A percentile compares a stretch with the other conserved stretches of the same genome.
Evolutionary conservation across 2,329 filamentous ascomycete genomes (phyloP).

Genomic region (Aspergillus proliferans): DNA sequence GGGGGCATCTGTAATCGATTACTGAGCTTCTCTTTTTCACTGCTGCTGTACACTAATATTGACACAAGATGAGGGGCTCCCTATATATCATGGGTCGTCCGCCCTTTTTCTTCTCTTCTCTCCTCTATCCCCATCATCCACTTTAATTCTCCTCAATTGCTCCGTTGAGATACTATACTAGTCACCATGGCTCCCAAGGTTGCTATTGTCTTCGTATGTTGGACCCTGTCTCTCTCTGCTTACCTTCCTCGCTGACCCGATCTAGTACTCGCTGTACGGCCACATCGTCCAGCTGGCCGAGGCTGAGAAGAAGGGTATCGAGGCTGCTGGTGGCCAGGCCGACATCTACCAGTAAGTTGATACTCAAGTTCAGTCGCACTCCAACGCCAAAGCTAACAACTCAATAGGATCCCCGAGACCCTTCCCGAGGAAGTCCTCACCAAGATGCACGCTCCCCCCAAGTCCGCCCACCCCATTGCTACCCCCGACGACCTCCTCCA

Average conservation of each 20-base stretch:
- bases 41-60: neutral
- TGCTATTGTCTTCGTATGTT: constrained; percentile 78
- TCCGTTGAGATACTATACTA: constrained; percentile 3
- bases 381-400: neutral
- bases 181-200: constrained; percentile 79
- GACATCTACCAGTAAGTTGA: constrained; percentile 69
- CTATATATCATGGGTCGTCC: too few species aligned
- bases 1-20: constrained; percentile 21
- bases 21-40: constrained; percentile 6
- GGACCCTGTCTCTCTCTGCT: constrained; percentile 8
- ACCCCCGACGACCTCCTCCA: constrained; percentile 56
- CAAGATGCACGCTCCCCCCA: constrained; percentile 87
- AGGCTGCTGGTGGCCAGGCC: constrained; percentile 73
- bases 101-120: neutral
- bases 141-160: constrained; percentile 1
- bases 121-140: neutral
- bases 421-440: constrained; percentile 72
- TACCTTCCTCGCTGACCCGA: neutral
- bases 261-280: constrained; percentile 87
- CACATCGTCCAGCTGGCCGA: constrained; percentile 79
- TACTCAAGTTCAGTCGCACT: neutral
- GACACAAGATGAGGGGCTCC: too few species aligned
- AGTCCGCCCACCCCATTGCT: constrained; percentile 61
- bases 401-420: constrained; percentile 68
- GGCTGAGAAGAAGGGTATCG: constrained; percentile 84